Conservation (phyloP, 805 yeast species). For the Kuraishia capsulata region DNA sequence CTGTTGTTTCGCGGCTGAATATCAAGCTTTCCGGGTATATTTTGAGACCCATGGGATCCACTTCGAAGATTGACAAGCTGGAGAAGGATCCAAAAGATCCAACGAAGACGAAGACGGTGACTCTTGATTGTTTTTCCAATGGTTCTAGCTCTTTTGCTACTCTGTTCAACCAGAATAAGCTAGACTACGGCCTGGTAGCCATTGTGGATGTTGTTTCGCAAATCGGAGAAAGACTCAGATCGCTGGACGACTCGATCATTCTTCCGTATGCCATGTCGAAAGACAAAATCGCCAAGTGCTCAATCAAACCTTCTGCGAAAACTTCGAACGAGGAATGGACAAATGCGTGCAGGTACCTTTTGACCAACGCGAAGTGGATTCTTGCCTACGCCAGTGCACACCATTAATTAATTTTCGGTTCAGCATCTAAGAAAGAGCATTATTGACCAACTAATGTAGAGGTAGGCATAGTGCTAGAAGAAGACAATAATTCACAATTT, state of each 20-base stretch:
- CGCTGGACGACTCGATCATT: constrained; percentile 45
- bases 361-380: constrained; percentile 80
- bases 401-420: constrained; percentile 2
- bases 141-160: constrained; percentile 70
- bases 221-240: constrained; percentile 34
- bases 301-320: constrained; percentile 59
- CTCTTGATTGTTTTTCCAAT: constrained; percentile 51
- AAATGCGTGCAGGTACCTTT: constrained; percentile 70
- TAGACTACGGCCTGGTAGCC: constrained; percentile 79
- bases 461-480: neutral
- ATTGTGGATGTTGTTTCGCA: constrained; percentile 52
- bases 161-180: constrained; percentile 59
- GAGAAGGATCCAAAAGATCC: constrained; percentile 26
- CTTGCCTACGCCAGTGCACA: constrained; percentile 56
- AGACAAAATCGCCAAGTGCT: constrained; percentile 69
- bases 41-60: constrained; percentile 76
- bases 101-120: constrained; percentile 25
- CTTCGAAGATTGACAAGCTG: constrained; percentile 60
- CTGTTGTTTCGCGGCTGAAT: constrained; percentile 49
- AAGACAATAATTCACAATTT: too few relatives aligned
- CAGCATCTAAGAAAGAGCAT: constrained; percentile 12
- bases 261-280: constrained; percentile 66
- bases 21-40: constrained; percentile 50
- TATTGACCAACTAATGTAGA: too few relatives aligned
- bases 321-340: constrained; percentile 79